Percentiles rank a stretch among this genome's conserved stretches.
These are phyloP conservation scores for Stropharia rugosoannulata DNA, from an alignment of 768 basidiomycete genomes.

Conservation along the genomic window DNA sequence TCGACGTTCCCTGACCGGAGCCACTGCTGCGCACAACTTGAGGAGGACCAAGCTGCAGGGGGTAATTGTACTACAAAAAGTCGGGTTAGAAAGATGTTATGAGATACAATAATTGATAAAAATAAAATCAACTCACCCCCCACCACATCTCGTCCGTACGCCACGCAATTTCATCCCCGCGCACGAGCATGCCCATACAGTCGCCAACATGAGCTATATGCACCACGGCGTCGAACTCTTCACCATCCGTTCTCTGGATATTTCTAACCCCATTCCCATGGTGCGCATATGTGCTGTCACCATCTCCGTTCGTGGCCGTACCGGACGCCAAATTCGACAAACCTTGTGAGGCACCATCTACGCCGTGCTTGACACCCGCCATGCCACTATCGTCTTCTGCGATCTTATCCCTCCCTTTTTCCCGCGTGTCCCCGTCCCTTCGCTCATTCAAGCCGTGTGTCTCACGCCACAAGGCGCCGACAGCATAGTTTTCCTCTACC, in stretches of 20 bases:
- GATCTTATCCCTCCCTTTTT: not conserved
- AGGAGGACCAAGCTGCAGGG: constrained; percentile 43
- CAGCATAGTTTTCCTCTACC: not conserved
- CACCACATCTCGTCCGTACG: constrained; percentile 95
- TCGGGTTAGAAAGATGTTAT: no score
- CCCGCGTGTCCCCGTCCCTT: not conserved
- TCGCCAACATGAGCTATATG: constrained; percentile 86
- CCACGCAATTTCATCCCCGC: constrained; percentile 78
- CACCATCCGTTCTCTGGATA: not conserved
- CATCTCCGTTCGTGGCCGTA: no score
- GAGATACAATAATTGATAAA: no score
- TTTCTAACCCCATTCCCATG: not conserved
- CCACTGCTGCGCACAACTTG: no score
- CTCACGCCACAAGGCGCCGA: not conserved
- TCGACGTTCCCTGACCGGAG: no score
- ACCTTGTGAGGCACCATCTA: no score
- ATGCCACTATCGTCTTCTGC: not conserved
- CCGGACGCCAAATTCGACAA: no score
- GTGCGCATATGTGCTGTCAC: no score
- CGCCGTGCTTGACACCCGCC: not conserved
- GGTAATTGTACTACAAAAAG: constrained; percentile 39
- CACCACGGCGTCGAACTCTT: constrained; percentile 54
- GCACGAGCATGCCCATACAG: constrained; percentile 84
- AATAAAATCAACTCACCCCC: constrained; percentile 42
- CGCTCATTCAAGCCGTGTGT: not conserved